These are phyloP conservation scores for Penicillium occitanis DNA, from an alignment of 2,329 filamentous ascomycete genomes.

Conservation along the genomic window DNA sequence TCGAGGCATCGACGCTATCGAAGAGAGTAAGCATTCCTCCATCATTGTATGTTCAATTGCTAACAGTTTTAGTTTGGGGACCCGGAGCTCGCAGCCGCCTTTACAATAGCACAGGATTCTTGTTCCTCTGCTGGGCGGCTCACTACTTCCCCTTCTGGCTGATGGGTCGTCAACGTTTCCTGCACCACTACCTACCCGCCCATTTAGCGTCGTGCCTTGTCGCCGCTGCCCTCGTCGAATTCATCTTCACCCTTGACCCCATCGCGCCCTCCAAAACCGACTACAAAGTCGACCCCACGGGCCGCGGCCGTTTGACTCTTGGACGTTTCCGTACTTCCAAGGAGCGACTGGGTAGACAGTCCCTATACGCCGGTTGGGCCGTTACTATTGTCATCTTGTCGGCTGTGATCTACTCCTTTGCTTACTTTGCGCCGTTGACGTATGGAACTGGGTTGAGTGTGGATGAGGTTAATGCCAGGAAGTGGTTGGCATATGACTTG, in stretches of 20 bases:
- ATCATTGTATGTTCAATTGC: background rate
- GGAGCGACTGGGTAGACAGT: constrained; percentile 78
- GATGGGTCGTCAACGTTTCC: constrained; percentile 96
- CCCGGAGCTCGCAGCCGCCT: constrained; percentile 84
- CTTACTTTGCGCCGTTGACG: constrained; percentile 91
- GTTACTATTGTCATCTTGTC: constrained; percentile 69
- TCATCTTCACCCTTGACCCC: constrained; percentile 90
- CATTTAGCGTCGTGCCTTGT: constrained; percentile 89
- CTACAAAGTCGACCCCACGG: constrained; percentile 38
- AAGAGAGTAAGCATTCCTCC: constrained; percentile 73
- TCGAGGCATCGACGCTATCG: constrained; percentile 88
- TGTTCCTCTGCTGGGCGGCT: constrained; percentile 96
- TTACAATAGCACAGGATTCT: constrained; percentile 98
- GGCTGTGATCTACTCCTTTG: constrained; percentile 73
- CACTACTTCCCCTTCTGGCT: constrained; percentile 98
- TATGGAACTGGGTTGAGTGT: constrained; percentile 88
- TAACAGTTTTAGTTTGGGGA: constrained; percentile 39
- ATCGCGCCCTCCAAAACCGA: constrained; percentile 54
- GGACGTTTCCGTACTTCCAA: constrained; percentile 67
- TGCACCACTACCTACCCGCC: constrained; percentile 95
- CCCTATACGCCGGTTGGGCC: constrained; percentile 74
- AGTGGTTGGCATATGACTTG: constrained; percentile 96
- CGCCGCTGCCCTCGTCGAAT: constrained; percentile 87
- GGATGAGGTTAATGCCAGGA: constrained; percentile 74
- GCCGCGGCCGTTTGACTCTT: constrained; percentile 45